Evolutionary conservation across 179 eudicot genomes (phyloP).

Genomic region (Silene noctiflora): DNA sequence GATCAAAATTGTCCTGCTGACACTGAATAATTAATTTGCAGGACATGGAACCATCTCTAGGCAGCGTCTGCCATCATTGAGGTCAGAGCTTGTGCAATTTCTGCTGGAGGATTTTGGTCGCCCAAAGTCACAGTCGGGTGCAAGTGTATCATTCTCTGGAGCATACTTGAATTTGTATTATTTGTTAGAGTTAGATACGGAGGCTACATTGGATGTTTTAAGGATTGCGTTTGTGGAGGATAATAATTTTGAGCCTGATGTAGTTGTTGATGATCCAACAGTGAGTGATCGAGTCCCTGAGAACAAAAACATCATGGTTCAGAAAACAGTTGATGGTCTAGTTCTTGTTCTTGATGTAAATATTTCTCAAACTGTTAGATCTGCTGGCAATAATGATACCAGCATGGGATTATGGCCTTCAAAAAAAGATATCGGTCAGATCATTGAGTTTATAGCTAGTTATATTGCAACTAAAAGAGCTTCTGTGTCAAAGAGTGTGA

Average conservation of each 20-base stretch:
- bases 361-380: slow-evolving; percentile 40
- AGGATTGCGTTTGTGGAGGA: slow-evolving; percentile 57
- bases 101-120: slow-evolving; percentile 66
- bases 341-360: slow-evolving; percentile 54
- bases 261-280: slow-evolving; percentile 27
- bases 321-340: slow-evolving; percentile 69
- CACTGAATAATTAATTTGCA: slow-evolving; percentile 32
- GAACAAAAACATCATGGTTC: slow-evolving; percentile 46
- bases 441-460: slow-evolving; percentile 72
- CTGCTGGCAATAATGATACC: slow-evolving; percentile 39
- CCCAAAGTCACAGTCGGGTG: slow-evolving; percentile 38
- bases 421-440: slow-evolving; percentile 54
- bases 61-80: slow-evolving; percentile 61
- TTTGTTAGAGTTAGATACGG: slow-evolving; percentile 76
- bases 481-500: slow-evolving; percentile 49
- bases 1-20: neutral
- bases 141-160: slow-evolving; percentile 41
- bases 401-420: slow-evolving; percentile 70
- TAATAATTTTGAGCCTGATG: slow-evolving; percentile 30
- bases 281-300: slow-evolving; percentile 30
- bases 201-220: slow-evolving; percentile 81
- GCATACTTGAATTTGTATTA: slow-evolving; percentile 55
- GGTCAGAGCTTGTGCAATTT: slow-evolving; percentile 73
- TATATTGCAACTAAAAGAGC: slow-evolving; percentile 59
- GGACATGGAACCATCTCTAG: slow-evolving; percentile 74